A percentile compares a stretch with the other conserved stretches of the same genome.
These are phyloP conservation scores for Discostella stelligeroides DNA, from an alignment of 108 stramenopile species.

Conservation along the genomic window DNA sequence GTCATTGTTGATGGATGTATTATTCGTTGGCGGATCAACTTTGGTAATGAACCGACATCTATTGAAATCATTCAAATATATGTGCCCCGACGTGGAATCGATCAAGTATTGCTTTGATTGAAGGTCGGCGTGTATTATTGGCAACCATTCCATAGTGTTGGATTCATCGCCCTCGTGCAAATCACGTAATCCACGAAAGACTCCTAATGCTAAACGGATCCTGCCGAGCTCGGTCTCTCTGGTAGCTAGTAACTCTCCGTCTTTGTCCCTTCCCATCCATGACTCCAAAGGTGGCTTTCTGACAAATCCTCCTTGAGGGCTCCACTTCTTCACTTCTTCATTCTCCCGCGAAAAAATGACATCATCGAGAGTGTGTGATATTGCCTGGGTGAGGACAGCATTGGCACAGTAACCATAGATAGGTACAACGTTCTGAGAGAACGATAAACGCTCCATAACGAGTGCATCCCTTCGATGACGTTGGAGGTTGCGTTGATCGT, in stretches of 20 bases:
- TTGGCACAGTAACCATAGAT: conserved; percentile 83
- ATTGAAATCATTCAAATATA: conserved; percentile 89
- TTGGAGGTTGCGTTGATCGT: conserved; percentile 75
- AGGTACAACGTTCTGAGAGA: conserved; percentile 60
- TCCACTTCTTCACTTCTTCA: conserved; percentile 24
- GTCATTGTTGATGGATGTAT: background rate
- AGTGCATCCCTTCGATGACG: conserved; percentile 86
- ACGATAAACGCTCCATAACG: conserved; percentile 72
- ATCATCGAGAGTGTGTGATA: conserved; percentile 59
- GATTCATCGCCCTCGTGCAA: conserved; percentile 55
- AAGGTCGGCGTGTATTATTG: conserved; percentile 80
- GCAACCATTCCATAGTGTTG: conserved; percentile 44
- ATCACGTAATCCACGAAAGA: conserved; percentile 60
- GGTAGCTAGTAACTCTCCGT: conserved; percentile 36
- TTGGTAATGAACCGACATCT: conserved; percentile 82
- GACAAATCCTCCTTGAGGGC: conserved; percentile 32
- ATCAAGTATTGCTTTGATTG: conserved; percentile 80
- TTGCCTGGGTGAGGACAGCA: conserved; percentile 72
- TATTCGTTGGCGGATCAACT: conserved; percentile 16
- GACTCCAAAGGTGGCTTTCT: conserved; percentile 33
- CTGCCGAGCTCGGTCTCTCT: conserved; percentile 48
- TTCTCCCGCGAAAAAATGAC: conserved; percentile 52
- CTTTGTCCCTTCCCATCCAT: conserved; percentile 47
- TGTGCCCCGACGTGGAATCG: conserved; percentile 30
- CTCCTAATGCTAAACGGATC: conserved; percentile 63